A percentile compares a stretch with the other conserved stretches of the same genome.
phyloP scores from a whole-genome alignment of 805 yeast genomes.

The Millerago galiae region DNA sequence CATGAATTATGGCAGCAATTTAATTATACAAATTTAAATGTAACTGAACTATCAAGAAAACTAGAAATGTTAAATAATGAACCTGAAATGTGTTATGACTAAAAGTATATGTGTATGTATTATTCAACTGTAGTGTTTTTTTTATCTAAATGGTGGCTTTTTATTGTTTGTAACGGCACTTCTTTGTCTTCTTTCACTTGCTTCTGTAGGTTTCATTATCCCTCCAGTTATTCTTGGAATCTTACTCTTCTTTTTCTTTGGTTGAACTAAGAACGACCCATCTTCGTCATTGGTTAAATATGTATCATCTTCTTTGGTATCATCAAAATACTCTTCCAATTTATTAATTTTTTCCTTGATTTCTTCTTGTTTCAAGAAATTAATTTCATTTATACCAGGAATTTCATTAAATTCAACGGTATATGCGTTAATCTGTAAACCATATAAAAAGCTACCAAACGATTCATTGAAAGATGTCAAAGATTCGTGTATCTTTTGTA shows the following conservation, averaged over 20 bases:
- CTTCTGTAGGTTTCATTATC: slow-evolving; percentile 16
- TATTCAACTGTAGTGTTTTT: background rate
- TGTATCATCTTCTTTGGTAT: slow-evolving; percentile 16
- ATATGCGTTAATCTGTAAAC: slow-evolving; percentile 81
- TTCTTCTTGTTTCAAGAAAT: slow-evolving; percentile 13
- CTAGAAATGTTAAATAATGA: slow-evolving; percentile 10
- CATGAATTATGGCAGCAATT: slow-evolving; percentile 12
- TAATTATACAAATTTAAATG: slow-evolving; percentile 15
- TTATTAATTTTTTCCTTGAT: slow-evolving; percentile 14
- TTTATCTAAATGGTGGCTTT: slow-evolving; percentile 22
- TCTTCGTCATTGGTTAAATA: slow-evolving; percentile 28
- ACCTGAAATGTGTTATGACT: background rate
- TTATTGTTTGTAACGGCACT: slow-evolving; percentile 9
- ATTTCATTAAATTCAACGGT: slow-evolving; percentile 58
- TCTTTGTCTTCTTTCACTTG: slow-evolving; percentile 18
- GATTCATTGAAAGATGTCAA: slow-evolving; percentile 69
- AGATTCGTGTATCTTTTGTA: slow-evolving; percentile 55
- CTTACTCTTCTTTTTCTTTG: slow-evolving; percentile 11
- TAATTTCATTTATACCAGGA: slow-evolving; percentile 11
- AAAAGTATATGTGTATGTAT: background rate
- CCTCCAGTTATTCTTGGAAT: slow-evolving; percentile 11
- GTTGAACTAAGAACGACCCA: slow-evolving; percentile 25
- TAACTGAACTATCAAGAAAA: slow-evolving; percentile 16
- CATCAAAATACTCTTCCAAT: slow-evolving; percentile 16
- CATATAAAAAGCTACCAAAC: slow-evolving; percentile 69